Conservation (phyloP, 2,329 filamentous ascomycete species). For the Pseudogymnoascus sp. region DNA sequence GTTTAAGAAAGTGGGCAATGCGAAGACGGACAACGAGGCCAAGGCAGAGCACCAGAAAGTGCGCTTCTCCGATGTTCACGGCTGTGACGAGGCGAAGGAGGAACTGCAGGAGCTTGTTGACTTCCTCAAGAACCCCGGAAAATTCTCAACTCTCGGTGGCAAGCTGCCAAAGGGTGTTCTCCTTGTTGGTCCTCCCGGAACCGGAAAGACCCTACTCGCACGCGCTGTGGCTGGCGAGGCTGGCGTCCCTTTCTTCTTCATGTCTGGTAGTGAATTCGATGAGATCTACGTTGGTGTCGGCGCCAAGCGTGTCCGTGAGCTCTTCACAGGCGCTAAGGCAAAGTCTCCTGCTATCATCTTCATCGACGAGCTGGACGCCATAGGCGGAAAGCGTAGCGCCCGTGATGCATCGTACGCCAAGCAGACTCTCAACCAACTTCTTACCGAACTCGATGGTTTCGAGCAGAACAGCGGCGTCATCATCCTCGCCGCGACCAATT, state of each 20-base stretch:
- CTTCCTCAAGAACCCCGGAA: conserved; percentile 86
- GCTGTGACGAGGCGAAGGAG: conserved; percentile 96
- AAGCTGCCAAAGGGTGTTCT: conserved; percentile 96
- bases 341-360: conserved; percentile 93
- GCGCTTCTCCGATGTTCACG: conserved; percentile 88
- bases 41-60: conserved; percentile 89
- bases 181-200: conserved; percentile 89
- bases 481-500: conserved; percentile 93
- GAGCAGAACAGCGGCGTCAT: conserved; percentile 92
- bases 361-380: conserved; percentile 89
- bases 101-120: conserved; percentile 96
- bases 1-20: conserved; percentile 66
- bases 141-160: conserved; percentile 87
- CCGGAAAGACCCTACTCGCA: conserved; percentile 92
- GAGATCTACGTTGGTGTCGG: conserved; percentile 97
- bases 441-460: conserved; percentile 95
- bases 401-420: conserved; percentile 92
- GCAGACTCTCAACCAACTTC: conserved; percentile 92
- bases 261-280: conserved; percentile 98
- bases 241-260: conserved; percentile 98
- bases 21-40: conserved; percentile 66
- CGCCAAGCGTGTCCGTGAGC: conserved; percentile 88
- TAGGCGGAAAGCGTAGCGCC: conserved; percentile 88
- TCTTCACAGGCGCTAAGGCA: conserved; percentile 72
- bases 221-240: conserved; percentile 94